Evolutionary conservation across 73 alveolate genomes (phyloP), one percentile per base, ranked within the genome.

Genomic region (Effrenium voratum): DNA sequence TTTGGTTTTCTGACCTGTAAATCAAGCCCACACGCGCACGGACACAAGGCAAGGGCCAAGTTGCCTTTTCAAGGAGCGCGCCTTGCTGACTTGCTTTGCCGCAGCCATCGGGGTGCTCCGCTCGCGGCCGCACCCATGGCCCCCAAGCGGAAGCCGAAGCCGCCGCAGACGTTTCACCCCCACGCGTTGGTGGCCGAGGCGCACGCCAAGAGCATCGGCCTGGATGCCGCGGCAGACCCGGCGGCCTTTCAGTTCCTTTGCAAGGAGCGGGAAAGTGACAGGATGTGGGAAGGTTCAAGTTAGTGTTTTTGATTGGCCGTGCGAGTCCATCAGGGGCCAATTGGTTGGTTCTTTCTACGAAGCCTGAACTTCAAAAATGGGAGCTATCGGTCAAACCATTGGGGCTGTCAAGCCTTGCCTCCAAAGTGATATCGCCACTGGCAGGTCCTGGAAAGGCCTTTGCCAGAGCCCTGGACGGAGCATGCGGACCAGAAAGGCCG

Each of bases 381-480:
- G 8, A 0, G 72, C 19, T 24, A 1, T 32, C 34, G 19, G 34
- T 24, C 72, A 24, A 3, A 13, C 72, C 34, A 57, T 57, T 13
- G 2, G 28, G 72, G 28, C 66, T 40, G 41, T 40, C 32, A 30
- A 63, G 32, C 77, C 77, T 28, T 28, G 0, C 26, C 26, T 12
- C 40, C 40, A 10, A 15, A 28, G 38, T 30, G 19, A 24, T 28
- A 34, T 40, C 32, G 10, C 34, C 26, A 19, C 26, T 63, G 40
- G 40, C 77, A 63, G 77, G 77, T 63, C 41, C 77, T 63, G 34
- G 41, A 63, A 40, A 63, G 32, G 77, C 77, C 77, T 40, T 40
- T 63, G 26, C 77, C 77, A 19, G 77, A 63, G 38, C 77, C 77
- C 77, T 63, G 77, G 77, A 63, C 77, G 40, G 77, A 63, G 77